phyloP scores from a whole-genome alignment of 2,329 filamentous ascomycete genomes.

The Aspergillus fijiensis region DNA sequence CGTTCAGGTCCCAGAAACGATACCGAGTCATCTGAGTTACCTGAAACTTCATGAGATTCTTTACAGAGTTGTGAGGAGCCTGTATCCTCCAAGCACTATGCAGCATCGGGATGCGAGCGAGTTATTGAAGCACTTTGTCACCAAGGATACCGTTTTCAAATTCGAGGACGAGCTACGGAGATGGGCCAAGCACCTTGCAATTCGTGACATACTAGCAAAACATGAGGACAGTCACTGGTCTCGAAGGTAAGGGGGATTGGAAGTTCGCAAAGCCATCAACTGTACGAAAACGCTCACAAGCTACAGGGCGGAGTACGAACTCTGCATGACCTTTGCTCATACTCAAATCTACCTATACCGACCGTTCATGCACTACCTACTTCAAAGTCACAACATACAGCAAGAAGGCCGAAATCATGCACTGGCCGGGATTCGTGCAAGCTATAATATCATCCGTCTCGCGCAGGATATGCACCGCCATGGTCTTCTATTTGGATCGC shows the following conservation, averaged over 20 bases:
- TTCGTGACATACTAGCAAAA: neutral
- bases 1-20: neutral
- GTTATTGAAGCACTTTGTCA: constrained; percentile 8
- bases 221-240: neutral
- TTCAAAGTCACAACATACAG: neutral
- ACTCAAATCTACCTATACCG: constrained; percentile 15
- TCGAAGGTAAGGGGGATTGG: neutral
- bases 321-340: constrained; percentile 11
- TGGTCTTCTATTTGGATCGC: constrained; percentile 9
- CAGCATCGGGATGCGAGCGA: neutral
- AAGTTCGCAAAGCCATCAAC: too few species aligned
- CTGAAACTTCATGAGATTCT: constrained; percentile 10
- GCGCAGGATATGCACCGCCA: constrained; percentile 13
- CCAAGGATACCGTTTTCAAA: constrained; percentile 3
- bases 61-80: constrained; percentile 1
- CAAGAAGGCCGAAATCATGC: constrained; percentile 10
- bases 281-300: neutral
- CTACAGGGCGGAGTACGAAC: constrained; percentile 9
- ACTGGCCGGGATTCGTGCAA: constrained; percentile 10
- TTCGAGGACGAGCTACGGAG: constrained; percentile 9
- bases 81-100: constrained; percentile 7
- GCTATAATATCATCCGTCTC: constrained; percentile 15
- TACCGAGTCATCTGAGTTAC: constrained; percentile 1
- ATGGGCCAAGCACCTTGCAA: constrained; percentile 7
- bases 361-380: constrained; percentile 12